Base-by-base conservation (phyloP, 306 rosid genomes). In the Quercus cerris region DNA sequence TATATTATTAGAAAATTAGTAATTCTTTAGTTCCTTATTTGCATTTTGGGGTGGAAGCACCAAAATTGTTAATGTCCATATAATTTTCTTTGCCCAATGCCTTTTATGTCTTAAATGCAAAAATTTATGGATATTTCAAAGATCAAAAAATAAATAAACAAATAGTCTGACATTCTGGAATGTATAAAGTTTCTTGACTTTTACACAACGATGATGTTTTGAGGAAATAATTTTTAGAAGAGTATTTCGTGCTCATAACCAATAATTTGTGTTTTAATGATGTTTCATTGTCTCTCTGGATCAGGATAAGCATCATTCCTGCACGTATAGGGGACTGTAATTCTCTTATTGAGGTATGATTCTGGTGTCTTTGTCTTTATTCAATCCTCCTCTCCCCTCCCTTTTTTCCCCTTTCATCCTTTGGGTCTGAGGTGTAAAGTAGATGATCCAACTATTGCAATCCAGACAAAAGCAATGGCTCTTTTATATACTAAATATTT, bases 271-370 rank as follows among this genome's bases (percentile, higher is more conserved):
- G 10, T 79, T 55, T 62, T 31, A 33, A 69, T 25, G 20, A 74
- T 51, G 35, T 35, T 18, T 19, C n/a, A n/a, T 2, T 38, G 75
- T 80, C 25, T 56, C 56, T 69, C 66, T 78, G 81, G 75, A 77
- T 74, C 89, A 95, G 99, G 94, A 88, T 95, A 83, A 80, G 84
- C 78, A 78, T 49, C 78, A 70, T 93, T 64, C 83, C 84, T 79
- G 79, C 88, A 33, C 77, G 46, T 79, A 62, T 95, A 56, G 98
- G 96, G 77, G 85, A 85, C 72, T 93, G 97, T 44, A 82, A 52
- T 80, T 90, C 98, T 79, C 99, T 95, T 81, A 80, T 86, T 73
- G 97, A 93, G 98, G 99, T 94, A 86, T 38, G 64, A 23, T 71
- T 66, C 59, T 46, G 58, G 55, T 9, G 17, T 74, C 80, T 77